Conservation (phyloP, 106 monocot species). For the Dendrobium chrysotoxum region DNA sequence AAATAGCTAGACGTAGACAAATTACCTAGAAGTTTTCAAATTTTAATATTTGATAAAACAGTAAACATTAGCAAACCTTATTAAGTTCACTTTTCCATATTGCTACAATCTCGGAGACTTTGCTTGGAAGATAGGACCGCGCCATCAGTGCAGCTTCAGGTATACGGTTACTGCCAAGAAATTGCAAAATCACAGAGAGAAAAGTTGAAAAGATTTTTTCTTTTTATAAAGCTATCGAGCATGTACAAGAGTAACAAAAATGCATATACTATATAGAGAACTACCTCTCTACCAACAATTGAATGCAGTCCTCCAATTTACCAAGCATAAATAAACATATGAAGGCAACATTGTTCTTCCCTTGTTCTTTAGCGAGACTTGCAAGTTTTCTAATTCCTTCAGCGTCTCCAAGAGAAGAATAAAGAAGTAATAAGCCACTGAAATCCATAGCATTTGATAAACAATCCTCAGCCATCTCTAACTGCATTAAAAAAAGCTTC, state of each 20-base stretch:
- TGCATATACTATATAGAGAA: neutral
- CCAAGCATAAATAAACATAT: conserved; percentile 90
- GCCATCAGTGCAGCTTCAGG: conserved; percentile 97
- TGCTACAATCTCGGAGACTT: conserved; percentile 80
- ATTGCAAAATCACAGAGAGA: neutral
- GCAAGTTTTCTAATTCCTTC: conserved; percentile 74
- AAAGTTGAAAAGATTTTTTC: too few species aligned
- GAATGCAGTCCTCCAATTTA: conserved; percentile 85
- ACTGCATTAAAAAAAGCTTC: conserved; percentile 28
- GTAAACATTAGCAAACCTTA: conserved; percentile 37
- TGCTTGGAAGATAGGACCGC: conserved; percentile 87
- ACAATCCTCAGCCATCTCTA: conserved; percentile 92
- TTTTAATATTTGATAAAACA: neutral
- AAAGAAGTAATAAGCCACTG: conserved; percentile 83
- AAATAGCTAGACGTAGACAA: neutral
- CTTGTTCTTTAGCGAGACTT: conserved; percentile 78
- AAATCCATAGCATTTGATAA: conserved; percentile 77
- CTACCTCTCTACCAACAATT: conserved; percentile 78
- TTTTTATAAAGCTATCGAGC: neutral
- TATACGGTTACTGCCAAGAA: conserved; percentile 66
- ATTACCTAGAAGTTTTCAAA: neutral
- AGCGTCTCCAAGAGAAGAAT: conserved; percentile 84
- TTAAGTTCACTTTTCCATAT: conserved; percentile 85
- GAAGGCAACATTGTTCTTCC: conserved; percentile 97
- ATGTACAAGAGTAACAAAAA: neutral